Conservation (phyloP, 345 rosid species). For the sweet orange (Citrus sinensis) region DVS_A1.0 CM039165.1:21649001-21649500, state of each 20-base stretch:
- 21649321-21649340: conserved; percentile 36
- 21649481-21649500: conserved; percentile 21
- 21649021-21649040: conserved; percentile 7
- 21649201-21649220: conserved; percentile 60
- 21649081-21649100: conserved; percentile 76
- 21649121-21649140: conserved; percentile 87
- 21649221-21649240: conserved; percentile 34
- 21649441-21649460: conserved; percentile 4
- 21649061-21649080: conserved; percentile 43
- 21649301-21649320: conserved; percentile 43
- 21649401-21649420: conserved; percentile 35
- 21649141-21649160: conserved; percentile 97
- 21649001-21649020: not conserved
- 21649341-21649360: conserved; percentile 54
- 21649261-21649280: conserved; percentile 76
- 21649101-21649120: conserved; percentile 97
- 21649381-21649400: conserved; percentile 17
- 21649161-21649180: conserved; percentile 62
- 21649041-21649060: not conserved
- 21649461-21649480: conserved; percentile 37
- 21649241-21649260: conserved; percentile 64
- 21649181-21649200: conserved; percentile 37
- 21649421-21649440: conserved; percentile 33
- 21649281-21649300: conserved; percentile 46
- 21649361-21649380: conserved; percentile 52